phyloP scores from a whole-genome alignment of 2,329 filamentous ascomycete genomes.

The Aspergillus neotritici region DNA sequence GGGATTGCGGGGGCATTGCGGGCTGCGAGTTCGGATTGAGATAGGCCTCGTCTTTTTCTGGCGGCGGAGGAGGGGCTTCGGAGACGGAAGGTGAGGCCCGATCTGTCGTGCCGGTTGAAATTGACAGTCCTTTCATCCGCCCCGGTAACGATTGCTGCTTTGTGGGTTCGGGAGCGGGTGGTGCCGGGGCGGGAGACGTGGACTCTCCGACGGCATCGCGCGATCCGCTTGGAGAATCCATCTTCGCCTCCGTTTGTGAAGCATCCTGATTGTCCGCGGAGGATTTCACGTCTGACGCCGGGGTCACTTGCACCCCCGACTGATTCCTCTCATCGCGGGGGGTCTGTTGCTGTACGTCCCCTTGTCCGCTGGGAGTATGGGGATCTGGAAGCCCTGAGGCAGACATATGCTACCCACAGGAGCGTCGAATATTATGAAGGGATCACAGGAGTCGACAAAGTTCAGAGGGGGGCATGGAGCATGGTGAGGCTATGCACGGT shows the following conservation, averaged over 20 bases:
- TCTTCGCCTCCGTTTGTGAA: conserved; percentile 12
- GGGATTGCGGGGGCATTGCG: conserved; percentile 33
- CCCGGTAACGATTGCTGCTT: conserved; percentile 21
- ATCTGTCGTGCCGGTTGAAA: conserved; percentile 22
- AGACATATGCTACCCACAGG: conserved; percentile 44
- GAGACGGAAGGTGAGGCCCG: conserved; percentile 9
- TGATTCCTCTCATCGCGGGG: conserved; percentile 15
- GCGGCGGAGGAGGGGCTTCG: conserved; percentile 42
- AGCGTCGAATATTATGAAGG: conserved; percentile 11
- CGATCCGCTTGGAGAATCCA: conserved; percentile 5
- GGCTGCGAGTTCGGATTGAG: conserved; percentile 38
- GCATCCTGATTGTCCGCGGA: conserved; percentile 8
- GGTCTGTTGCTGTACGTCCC: conserved; percentile 16
- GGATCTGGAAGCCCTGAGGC: conserved; percentile 22
- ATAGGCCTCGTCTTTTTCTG: conserved; percentile 50
- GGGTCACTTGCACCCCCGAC: conserved; percentile 19
- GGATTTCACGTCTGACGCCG: conserved; percentile 13
- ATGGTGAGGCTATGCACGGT: conserved; percentile 14
- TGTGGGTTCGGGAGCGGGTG: conserved; percentile 8
- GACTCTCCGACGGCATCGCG: conserved; percentile 1
- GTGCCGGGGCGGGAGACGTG: conserved; percentile 3
- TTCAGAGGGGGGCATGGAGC: conserved; percentile 23
- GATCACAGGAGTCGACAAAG: conserved; percentile 6
- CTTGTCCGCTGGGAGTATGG: conserved; percentile 19
- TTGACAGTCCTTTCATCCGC: conserved; percentile 28